phyloP scores from a whole-genome alignment of 306 rosid species.

The Sicyos edulis region DNA sequence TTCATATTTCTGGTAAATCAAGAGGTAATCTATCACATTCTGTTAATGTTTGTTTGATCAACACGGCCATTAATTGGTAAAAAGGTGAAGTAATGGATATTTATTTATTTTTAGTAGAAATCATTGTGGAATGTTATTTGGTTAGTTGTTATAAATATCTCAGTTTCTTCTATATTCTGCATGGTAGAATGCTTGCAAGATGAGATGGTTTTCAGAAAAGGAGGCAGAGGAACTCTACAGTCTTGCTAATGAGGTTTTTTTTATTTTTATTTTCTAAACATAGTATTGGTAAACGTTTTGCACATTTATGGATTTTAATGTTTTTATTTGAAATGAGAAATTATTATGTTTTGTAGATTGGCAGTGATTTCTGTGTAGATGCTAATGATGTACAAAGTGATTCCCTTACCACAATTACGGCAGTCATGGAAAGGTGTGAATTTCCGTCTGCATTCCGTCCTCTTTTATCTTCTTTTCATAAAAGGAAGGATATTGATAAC shows the following conservation, averaged over 20 bases:
- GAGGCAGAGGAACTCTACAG: constrained; percentile 53
- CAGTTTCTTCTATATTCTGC: background rate
- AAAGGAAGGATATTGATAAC: background rate
- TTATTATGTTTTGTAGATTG: constrained; percentile 38
- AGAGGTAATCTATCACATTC: too few relatives aligned
- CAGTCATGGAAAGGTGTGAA: constrained; percentile 58
- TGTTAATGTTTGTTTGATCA: too few relatives aligned
- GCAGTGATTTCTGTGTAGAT: constrained; percentile 45
- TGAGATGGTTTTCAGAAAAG: constrained; percentile 60
- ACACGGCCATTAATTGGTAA: too few relatives aligned
- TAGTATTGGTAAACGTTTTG: background rate
- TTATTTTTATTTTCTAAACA: background rate
- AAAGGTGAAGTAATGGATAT: background rate
- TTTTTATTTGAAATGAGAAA: constrained; percentile 20
- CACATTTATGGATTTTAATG: constrained; percentile 6
- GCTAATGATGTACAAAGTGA: constrained; percentile 29
- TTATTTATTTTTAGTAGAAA: constrained; percentile 11
- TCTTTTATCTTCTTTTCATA: background rate
- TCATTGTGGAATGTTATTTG: background rate
- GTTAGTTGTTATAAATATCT: background rate
- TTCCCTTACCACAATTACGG: constrained; percentile 31
- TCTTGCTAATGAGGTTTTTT: constrained; percentile 58
- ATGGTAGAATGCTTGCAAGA: constrained; percentile 62
- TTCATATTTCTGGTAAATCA: too few relatives aligned
- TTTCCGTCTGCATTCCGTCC: background rate